A percentile compares a stretch with the other conserved stretches of the same genome.
Evolutionary conservation across 148 eudicot species (phyloP).

Genomic region (Rhododendron ferrugineum): DNA sequence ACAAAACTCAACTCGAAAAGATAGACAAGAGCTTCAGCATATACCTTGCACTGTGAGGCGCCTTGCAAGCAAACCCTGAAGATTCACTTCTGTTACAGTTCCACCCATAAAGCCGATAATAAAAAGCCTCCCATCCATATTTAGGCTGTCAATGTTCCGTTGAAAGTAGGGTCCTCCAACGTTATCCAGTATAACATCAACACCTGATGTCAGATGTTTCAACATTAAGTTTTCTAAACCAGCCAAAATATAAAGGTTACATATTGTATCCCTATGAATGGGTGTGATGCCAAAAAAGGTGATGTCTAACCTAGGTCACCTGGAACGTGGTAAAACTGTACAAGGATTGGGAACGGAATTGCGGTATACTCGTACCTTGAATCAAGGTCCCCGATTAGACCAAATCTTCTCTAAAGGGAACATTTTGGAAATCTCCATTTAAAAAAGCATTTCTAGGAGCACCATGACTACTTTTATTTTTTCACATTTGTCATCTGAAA

Average conservation of each 20-base stretch:
- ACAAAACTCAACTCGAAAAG: too few relatives aligned
- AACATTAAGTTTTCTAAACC: not conserved
- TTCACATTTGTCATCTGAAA: not conserved
- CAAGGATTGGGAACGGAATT: not conserved
- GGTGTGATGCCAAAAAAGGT: not conserved
- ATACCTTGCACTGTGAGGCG: slow-evolving; percentile 94
- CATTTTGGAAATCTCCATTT: not conserved
- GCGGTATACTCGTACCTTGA: not conserved
- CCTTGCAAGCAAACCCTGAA: slow-evolving; percentile 47
- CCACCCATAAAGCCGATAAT: slow-evolving; percentile 93
- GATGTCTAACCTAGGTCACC: not conserved
- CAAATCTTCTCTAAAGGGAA: not conserved
- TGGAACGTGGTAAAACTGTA: not conserved
- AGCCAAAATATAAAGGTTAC: not conserved
- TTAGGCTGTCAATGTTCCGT: slow-evolving; percentile 74
- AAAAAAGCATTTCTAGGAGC: not conserved
- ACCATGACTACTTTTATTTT: not conserved
- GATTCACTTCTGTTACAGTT: slow-evolving; percentile 49
- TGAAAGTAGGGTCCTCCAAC: slow-evolving; percentile 78
- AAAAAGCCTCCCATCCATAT: slow-evolving; percentile 89
- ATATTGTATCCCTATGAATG: not conserved
- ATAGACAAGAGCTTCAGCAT: not conserved
- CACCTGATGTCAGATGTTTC: slow-evolving; percentile 40
- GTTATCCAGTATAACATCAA: slow-evolving; percentile 84
- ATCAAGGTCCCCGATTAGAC: not conserved